phyloP scores from a whole-genome alignment of 2,329 filamentous ascomycete species.

The Sclerotinia glacialis region DNA sequence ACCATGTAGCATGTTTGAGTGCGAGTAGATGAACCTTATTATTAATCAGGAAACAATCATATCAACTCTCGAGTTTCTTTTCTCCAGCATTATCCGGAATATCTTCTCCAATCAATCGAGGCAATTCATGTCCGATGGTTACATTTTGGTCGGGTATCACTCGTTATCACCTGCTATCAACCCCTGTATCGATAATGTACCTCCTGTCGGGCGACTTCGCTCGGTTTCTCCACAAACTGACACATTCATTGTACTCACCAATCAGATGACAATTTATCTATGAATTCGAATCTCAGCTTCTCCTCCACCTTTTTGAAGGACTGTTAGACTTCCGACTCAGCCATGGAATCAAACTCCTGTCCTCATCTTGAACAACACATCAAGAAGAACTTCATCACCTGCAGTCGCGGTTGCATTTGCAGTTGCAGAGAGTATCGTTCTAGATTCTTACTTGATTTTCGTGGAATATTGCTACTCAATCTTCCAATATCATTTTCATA shows the following conservation, averaged over 20 bases:
- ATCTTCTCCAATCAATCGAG: slow-evolving; percentile 1
- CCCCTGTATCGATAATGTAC: slow-evolving; percentile 14
- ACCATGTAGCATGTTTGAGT: slow-evolving; percentile 3
- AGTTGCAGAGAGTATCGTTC: neutral
- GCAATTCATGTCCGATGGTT: slow-evolving; percentile 12
- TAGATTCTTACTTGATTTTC: slow-evolving; percentile 4
- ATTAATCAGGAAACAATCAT: slow-evolving; percentile 14
- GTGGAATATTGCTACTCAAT: neutral
- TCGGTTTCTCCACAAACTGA: slow-evolving; percentile 20
- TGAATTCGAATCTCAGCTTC: slow-evolving; percentile 9
- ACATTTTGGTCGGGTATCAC: slow-evolving; percentile 12
- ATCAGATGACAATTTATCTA: slow-evolving; percentile 13
- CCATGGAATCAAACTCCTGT: slow-evolving; percentile 17
- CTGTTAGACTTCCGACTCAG: neutral
- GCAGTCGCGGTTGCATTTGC: neutral
- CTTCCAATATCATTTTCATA: slow-evolving; percentile 10
- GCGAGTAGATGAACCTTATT: slow-evolving; percentile 8
- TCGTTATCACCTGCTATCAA: slow-evolving; percentile 6
- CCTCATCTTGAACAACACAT: slow-evolving; percentile 20
- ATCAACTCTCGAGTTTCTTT: neutral
- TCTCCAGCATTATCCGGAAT: neutral
- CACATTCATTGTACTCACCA: slow-evolving; percentile 17
- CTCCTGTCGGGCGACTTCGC: slow-evolving; percentile 9
- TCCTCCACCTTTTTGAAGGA: slow-evolving; percentile 16
- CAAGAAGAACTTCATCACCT: slow-evolving; percentile 14